Evolutionary conservation across 208 protist species (phyloP), one percentile per base, ranked within the genome.

Genomic region (Zelonia costaricensis): DNA sequence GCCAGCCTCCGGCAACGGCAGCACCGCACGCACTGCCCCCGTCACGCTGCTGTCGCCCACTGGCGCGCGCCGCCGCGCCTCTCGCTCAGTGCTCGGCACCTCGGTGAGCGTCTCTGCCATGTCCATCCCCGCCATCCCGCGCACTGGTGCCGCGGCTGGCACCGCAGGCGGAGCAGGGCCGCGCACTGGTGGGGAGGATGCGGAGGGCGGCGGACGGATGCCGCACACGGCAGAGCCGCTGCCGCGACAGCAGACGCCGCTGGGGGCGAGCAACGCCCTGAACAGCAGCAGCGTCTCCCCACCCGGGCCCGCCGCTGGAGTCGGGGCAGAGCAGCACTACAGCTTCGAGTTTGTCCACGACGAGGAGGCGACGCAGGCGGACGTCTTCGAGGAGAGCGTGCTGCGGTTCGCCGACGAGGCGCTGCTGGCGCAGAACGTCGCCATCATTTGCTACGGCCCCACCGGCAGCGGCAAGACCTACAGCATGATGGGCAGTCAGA

Each of bases 401-500:
- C 58, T 92, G 40, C 68, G 73, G 48, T 82, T 95, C 52, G 82
- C 80, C 13, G 89, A 95, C 48, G 86, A 91, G 74, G 89, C 89
- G 28, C 67, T 95, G 28, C 62, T 92, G 20, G 89, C 73, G 25
- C 89, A 93, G 65, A 93, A 84, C 61, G 71, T 95, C 15, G 74
- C 82, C 22, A 91, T 95, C 45, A 65, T 92, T 25, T 95, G 89
- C 62, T 93, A 93, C 62, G 89, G 89, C 9, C 86, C 89, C 1
- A 95, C 89, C 4, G 89, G 89, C 33, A 95, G 89, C 52, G 89
- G 89, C 25, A 95, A 95, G 76, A 95, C 89, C 33, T 88, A 88
- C 69, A 95, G 84, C 68, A 92, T 95, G 84, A 95, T 95, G 79
- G 89, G 89, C 33, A 73, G 73, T 40, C 66, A 68, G 35, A 42